Evolutionary conservation across 148 eudicot genomes (phyloP).

Genomic region (Fagopyrum homotropicum): DNA sequence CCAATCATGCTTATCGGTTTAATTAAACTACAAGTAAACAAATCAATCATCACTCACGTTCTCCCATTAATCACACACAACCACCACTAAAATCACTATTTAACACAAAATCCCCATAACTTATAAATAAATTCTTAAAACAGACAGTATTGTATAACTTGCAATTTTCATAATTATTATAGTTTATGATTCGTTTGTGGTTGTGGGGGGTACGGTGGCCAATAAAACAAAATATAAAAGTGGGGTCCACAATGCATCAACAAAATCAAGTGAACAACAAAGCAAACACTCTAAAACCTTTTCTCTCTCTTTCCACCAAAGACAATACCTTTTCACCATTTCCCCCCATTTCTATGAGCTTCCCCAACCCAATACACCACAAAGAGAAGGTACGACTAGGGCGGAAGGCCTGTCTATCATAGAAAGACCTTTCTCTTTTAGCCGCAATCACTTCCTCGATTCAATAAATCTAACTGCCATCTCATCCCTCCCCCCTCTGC

Average conservation of each 20-base stretch:
- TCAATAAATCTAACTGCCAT: neutral
- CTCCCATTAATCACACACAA: neutral
- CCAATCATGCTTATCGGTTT: neutral
- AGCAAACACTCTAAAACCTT: slow-evolving; percentile 1
- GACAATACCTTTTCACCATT: slow-evolving; percentile 7
- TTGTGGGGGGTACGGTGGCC: neutral
- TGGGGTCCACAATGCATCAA: slow-evolving; percentile 3
- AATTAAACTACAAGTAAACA: neutral
- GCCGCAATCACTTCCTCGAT: neutral
- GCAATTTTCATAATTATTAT: neutral
- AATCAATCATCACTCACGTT: neutral
- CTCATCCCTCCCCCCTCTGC: neutral
- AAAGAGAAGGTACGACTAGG: neutral
- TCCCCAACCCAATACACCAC: neutral
- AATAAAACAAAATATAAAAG: neutral
- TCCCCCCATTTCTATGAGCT: neutral
- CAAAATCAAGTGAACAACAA: neutral
- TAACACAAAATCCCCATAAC: too few species aligned
- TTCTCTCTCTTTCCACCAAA: slow-evolving; percentile 4
- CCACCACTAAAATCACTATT: too few species aligned
- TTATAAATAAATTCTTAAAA: too few species aligned
- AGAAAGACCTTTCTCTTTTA: slow-evolving; percentile 2
- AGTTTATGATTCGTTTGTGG: neutral
- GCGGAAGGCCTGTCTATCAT: neutral
- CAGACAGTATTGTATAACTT: too few species aligned